Conservation (phyloP, 768 basidiomycete species). For the Agaricus blazei region DNA sequence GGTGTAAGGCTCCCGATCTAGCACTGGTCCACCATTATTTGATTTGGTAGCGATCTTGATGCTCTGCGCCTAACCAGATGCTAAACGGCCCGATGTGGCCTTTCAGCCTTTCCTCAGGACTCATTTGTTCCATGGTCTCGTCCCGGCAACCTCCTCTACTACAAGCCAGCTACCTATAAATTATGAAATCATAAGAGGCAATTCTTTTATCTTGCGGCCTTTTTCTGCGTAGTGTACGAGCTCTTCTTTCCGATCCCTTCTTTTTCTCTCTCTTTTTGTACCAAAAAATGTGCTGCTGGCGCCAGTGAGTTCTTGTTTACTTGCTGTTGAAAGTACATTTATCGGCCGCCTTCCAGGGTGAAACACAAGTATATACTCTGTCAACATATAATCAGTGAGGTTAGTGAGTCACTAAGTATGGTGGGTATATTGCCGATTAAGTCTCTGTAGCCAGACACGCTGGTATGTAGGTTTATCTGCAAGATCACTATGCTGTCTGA, state of each 20-base stretch:
- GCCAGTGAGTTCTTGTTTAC: conserved; percentile 46
- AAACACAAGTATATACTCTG: conserved; percentile 57
- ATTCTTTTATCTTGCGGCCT: conserved; percentile 11
- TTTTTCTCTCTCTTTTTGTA: conserved; percentile 10
- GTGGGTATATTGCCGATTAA: not conserved
- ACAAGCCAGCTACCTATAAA: not conserved
- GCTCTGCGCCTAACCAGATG: too few species aligned
- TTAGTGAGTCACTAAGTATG: conserved; percentile 1
- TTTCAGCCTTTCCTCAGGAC: not conserved
- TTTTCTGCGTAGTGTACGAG: conserved; percentile 3
- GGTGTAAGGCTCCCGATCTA: too few species aligned
- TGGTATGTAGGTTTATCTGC: conserved; percentile 35
- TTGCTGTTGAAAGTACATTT: not conserved
- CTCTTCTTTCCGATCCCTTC: conserved; percentile 18
- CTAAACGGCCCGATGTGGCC: not conserved
- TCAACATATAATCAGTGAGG: conserved; percentile 38
- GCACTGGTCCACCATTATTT: too few species aligned
- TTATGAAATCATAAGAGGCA: not conserved
- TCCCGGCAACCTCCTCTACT: not conserved
- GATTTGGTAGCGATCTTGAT: too few species aligned
- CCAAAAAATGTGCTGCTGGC: conserved; percentile 60
- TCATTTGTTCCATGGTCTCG: not conserved
- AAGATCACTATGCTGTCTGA: not conserved
- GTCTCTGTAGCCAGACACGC: conserved; percentile 47
- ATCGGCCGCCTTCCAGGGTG: conserved; percentile 38